Base-by-base conservation (phyloP, 768 basidiomycete genomes). In the Cyathus striatus region DNA sequence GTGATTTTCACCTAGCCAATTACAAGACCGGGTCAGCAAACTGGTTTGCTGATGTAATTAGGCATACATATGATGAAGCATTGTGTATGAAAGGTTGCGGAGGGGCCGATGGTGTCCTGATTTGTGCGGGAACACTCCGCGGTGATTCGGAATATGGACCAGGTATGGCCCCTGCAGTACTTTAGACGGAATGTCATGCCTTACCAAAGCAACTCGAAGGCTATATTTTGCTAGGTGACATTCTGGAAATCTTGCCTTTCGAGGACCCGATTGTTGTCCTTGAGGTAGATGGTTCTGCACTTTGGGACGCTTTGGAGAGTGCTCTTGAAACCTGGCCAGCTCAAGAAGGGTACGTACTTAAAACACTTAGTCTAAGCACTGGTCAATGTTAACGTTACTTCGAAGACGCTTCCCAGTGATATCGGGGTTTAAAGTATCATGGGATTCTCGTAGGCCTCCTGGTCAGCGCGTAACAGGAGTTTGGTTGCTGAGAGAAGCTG, bases 241-340 rank as follows among this genome's bases (percentile, higher is more conserved):
- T 94, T 42, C 55, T 93, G 27, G 92, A 93, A 56, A 91, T 94
- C 16, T 62, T 95, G 22, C 92, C 92, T 0, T 95, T 92, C 46
- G 84, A 87, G 43, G 92, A 95, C 52, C 83, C 90, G 2, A 67
- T 85, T 13, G 75, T 96, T 4, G 89, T 91, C 3, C 52, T 92
- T 9, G 84, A 92, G 58, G 59, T 95, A 13, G 81, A 89, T 49
- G 91, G 92, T 2, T 71, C 75, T 50, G 69, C 80, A 0, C 72
- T 95, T 34, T 93, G 90, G 88, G 81, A 79, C 32, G 80, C 84
- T 0, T 50, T 95, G 25, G 92, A 96, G 55, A 69, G 70, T 9
- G 77, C 79, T 5, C 65, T 96, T 5, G 68, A 66, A 45, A 87
- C 76, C 41, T 94, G 86, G 78, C 92, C 92, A 5, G 83, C 90